Base-by-base conservation (phyloP, 192 early-diverging fungal species). In the Umbelopsis sp. region DNA sequence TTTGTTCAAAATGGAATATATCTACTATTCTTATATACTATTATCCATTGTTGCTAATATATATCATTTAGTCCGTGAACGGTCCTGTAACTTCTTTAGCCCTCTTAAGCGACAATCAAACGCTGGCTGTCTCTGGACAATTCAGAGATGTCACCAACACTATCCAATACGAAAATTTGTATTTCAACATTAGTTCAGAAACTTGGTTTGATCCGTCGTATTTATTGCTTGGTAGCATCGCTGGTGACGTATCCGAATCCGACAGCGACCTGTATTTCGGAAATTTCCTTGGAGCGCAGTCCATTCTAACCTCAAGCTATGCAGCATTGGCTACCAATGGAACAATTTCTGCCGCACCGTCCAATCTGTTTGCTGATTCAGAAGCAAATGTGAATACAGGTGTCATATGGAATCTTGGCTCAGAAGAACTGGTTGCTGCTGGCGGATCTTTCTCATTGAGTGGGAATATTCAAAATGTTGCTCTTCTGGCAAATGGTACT, bases 381-480 rank as follows among this genome's bases (percentile, higher is more conserved):
- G 45, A 73, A 10, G 72, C 83, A 26, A 66, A 69, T 3, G 74
- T 89, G n/a, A 84, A 84, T 49, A 71, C 84, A 2, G 89, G 84
- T 3, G 38, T 84, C 32, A 84, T 85, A 69, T 91, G 83, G 71
- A 75, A 87, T 36, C 82, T 83, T 56, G 69, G 65, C 54, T 85
- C 81, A 32, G 73, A 24, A 12, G 52, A 62, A 29, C 56, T 50
- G 31, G 80, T 21, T 1, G 75, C 87, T 65, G 78, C 88, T 7
- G 89, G 84, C 36, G 89, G 89, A 16, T 76, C 70, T 66, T 91
- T 91, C 68, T 69, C 68, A 21, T 75, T 85, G 1, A 73, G 70
- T 38, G 75, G 76, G 51, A 79, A 74, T 4, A 70, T 80, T 6
- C 80, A 77, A 25, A 77, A 86, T 41, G 76, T 88, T 12, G 77